phyloP scores from a whole-genome alignment of 2,329 filamentous ascomycete genomes.

The Penicillium polonicum region DNA sequence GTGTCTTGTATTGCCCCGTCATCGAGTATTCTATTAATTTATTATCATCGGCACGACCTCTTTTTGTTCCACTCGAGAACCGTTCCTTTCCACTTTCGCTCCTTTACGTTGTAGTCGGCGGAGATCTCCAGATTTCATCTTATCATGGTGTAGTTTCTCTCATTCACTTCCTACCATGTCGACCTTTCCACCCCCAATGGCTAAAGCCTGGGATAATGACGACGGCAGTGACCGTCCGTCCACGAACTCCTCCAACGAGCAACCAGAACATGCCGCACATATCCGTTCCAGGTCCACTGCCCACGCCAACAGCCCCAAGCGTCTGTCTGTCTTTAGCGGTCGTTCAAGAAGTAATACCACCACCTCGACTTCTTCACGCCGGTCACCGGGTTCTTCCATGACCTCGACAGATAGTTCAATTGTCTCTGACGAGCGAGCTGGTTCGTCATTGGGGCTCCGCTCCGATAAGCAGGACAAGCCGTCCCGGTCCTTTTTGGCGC shows the following conservation, averaged over 20 bases:
- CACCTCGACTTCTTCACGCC: conserved; percentile 51
- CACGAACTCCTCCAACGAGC: conserved; percentile 35
- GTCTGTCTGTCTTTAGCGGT: conserved; percentile 41
- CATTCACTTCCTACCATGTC: conserved; percentile 5
- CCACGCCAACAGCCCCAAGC: conserved; percentile 39
- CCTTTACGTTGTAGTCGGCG: conserved; percentile 6
- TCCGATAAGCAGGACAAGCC: conserved; percentile 37
- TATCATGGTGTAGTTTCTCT: conserved; percentile 11
- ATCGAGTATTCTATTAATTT: conserved; percentile 13
- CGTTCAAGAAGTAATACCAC: conserved; percentile 48
- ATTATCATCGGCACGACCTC: conserved; percentile 7
- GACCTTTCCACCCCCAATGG: conserved; percentile 6
- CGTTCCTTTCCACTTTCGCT: conserved; percentile 9
- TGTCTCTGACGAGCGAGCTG: conserved; percentile 33
- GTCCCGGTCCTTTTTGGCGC: conserved; percentile 43
- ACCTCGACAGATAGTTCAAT: conserved; percentile 36
- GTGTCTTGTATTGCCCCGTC: conserved; percentile 6
- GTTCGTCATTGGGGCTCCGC: conserved; percentile 28
- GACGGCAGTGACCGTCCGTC: conserved; percentile 34
- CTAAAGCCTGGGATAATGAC: conserved; percentile 17
- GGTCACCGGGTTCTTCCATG: conserved; percentile 48
- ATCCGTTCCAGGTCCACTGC: conserved; percentile 38
- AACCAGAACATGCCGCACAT: conserved; percentile 36
- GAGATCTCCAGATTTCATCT: conserved; percentile 12
- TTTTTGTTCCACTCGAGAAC: conserved; percentile 8